A percentile compares a stretch with the other conserved stretches of the same genome.
These are phyloP conservation scores for Lepraria neglecta DNA, from an alignment of 495 filamentous ascomycete species.

Conservation along the genomic window DNA sequence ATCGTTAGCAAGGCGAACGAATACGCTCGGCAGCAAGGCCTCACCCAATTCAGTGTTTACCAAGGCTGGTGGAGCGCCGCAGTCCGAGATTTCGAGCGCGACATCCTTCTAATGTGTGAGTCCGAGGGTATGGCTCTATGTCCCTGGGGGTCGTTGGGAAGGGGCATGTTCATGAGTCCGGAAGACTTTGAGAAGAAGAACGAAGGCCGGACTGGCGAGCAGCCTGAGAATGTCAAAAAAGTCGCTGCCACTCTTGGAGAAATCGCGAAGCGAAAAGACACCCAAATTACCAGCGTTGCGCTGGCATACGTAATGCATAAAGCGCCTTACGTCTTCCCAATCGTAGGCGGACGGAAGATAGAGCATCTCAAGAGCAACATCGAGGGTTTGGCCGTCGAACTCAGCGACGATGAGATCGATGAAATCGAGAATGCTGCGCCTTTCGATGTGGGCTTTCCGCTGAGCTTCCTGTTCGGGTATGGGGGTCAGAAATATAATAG, in stretches of 20 bases:
- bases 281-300: conserved; percentile 43
- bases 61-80: conserved; percentile 55
- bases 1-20: conserved; percentile 53
- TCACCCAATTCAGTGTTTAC: conserved; percentile 58
- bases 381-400: conserved; percentile 51
- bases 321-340: conserved; percentile 69
- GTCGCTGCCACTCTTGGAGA: conserved; percentile 52
- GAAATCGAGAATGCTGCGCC: conserved; percentile 56
- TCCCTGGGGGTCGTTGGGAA: conserved; percentile 50
- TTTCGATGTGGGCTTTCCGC: conserved; percentile 60
- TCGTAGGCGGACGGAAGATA: conserved; percentile 60
- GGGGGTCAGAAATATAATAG: conserved; percentile 15
- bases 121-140: conserved; percentile 53
- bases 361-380: conserved; percentile 63
- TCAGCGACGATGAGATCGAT: conserved; percentile 55
- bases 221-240: conserved; percentile 39
- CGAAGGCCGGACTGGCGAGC: conserved; percentile 28
- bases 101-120: conserved; percentile 52
- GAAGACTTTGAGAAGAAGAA: conserved; percentile 32
- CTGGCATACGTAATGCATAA: conserved; percentile 71
- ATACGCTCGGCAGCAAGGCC: conserved; percentile 54
- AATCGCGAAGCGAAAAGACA: conserved; percentile 50
- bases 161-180: conserved; percentile 47
- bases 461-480: conserved; percentile 40
- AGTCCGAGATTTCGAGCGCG: conserved; percentile 48